phyloP scores from a whole-genome alignment of 352 stramenopile species.

The Globisporangium irregulare region DNA sequence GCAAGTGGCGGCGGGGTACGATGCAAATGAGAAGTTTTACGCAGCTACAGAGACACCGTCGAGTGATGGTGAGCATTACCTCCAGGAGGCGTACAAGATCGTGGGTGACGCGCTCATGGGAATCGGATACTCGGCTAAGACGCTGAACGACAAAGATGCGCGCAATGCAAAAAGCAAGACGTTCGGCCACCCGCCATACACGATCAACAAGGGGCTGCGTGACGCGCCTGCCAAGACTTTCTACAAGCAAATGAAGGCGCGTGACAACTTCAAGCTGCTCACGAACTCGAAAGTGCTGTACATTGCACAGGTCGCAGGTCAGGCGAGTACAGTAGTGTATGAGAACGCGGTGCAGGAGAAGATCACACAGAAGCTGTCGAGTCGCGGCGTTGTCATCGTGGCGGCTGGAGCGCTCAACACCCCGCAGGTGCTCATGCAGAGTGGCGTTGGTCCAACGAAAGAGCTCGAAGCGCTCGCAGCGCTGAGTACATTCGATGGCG shows the following conservation, averaged over 20 bases:
- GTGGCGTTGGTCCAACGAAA: slow-evolving; percentile 58
- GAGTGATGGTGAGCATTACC: slow-evolving; percentile 41
- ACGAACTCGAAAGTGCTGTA: slow-evolving; percentile 44
- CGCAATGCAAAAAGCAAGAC: slow-evolving; percentile 52
- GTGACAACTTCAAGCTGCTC: slow-evolving; percentile 46
- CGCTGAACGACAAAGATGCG: slow-evolving; percentile 40
- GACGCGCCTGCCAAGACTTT: slow-evolving; percentile 56
- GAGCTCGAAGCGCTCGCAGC: slow-evolving; percentile 41
- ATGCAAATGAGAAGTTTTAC: slow-evolving; percentile 38
- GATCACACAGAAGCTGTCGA: slow-evolving; percentile 24
- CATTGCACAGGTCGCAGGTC: slow-evolving; percentile 42
- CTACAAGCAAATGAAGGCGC: slow-evolving; percentile 36
- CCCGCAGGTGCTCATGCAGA: slow-evolving; percentile 80
- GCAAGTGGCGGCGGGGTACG: slow-evolving; percentile 59
- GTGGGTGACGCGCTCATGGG: slow-evolving; percentile 29
- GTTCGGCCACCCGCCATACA: slow-evolving; percentile 47
- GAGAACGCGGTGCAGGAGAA: slow-evolving; percentile 14
- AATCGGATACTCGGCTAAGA: slow-evolving; percentile 29
- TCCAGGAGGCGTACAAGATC: slow-evolving; percentile 52
- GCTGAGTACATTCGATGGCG: slow-evolving; percentile 10
- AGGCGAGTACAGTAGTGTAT: slow-evolving; percentile 52
- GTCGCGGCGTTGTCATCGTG: slow-evolving; percentile 64
- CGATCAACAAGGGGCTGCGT: slow-evolving; percentile 45
- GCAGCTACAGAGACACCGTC: slow-evolving; percentile 45
- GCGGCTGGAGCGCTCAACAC: slow-evolving; percentile 67